Conservation (phyloP, 176 grass and related monocot genomes). For the Hordeum vulgare region MorexV3_pseudomolecules_assembly NC_058523.1:19986519-19987018, state of each 20-base stretch:
- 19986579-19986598: not conserved
- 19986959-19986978: not conserved
- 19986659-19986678: not conserved
- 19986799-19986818: not conserved
- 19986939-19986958: not conserved
- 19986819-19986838: not conserved
- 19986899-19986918: not conserved
- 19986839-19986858: not conserved
- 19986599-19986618: not conserved
- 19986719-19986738: not conserved
- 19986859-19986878: not conserved
- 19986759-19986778: not conserved
- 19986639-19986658: not conserved
- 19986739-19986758: not conserved
- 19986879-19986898: not conserved
- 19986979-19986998: not conserved
- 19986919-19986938: not conserved
- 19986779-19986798: not conserved
- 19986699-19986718: not conserved
- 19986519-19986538: not conserved
- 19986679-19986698: not conserved
- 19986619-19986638: not conserved
- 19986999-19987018: not conserved
- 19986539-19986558: not conserved
- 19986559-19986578: not conserved